Percentiles rank a stretch among this genome's conserved stretches.
Conservation (phyloP, 768 basidiomycete genomes). For the Suillus clintonianus region DNA sequence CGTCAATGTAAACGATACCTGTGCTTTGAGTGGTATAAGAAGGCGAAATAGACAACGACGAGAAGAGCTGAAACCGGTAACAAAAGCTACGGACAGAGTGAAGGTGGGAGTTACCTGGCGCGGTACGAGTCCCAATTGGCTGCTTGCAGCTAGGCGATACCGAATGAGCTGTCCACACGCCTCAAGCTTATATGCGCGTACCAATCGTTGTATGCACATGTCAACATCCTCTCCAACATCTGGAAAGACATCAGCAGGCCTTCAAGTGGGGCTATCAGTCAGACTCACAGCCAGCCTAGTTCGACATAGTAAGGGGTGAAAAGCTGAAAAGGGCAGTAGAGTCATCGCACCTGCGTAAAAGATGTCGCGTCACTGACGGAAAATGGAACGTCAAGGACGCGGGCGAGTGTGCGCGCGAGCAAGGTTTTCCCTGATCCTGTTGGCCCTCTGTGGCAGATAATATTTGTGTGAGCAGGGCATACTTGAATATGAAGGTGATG, state of each 20-base stretch:
- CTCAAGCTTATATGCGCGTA: slow-evolving; percentile 21
- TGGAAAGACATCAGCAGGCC: slow-evolving; percentile 29
- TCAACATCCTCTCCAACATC: slow-evolving; percentile 98
- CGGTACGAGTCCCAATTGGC: slow-evolving; percentile 86
- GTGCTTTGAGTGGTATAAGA: slow-evolving; percentile 47
- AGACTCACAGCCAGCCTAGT: slow-evolving; percentile 70
- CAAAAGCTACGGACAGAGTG: slow-evolving; percentile 4
- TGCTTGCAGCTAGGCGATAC: slow-evolving; percentile 67
- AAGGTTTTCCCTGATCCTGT: slow-evolving; percentile 92
- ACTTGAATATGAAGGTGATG: slow-evolving; percentile 4
- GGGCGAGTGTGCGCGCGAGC: slow-evolving; percentile 88
- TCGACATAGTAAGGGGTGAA: slow-evolving; percentile 12
- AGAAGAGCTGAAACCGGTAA: background rate
- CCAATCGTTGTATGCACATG: slow-evolving; percentile 83
- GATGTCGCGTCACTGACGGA: slow-evolving; percentile 92
- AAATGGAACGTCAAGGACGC: slow-evolving; percentile 90
- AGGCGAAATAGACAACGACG: background rate
- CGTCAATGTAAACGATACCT: slow-evolving; percentile 96
- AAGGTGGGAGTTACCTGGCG: slow-evolving; percentile 58
- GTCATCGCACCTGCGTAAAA: slow-evolving; percentile 74
- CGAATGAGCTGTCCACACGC: slow-evolving; percentile 5
- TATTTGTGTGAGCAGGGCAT: slow-evolving; percentile 8
- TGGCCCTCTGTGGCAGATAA: slow-evolving; percentile 56
- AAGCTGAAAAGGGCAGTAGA: background rate
- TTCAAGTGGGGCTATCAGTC: background rate